Evolutionary conservation across 805 yeast species (phyloP).

Genomic region (Zygoascus ofunaensis): DNA sequence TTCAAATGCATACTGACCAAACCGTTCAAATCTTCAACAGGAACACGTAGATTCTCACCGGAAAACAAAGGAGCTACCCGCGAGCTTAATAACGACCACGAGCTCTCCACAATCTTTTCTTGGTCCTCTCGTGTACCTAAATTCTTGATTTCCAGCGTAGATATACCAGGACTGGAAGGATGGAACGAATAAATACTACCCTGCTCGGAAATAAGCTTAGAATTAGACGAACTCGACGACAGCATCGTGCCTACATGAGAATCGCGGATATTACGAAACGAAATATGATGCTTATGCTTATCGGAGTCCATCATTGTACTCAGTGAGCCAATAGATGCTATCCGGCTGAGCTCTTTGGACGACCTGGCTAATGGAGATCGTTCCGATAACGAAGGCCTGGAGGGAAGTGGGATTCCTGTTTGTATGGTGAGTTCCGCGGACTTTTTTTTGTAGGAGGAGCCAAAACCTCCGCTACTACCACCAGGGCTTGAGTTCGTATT

Average conservation of each 20-base stretch:
- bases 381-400: conserved; percentile 21
- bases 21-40: conserved; percentile 50
- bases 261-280: conserved; percentile 31
- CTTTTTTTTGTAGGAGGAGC: conserved; percentile 8
- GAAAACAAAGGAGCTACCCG: conserved; percentile 39
- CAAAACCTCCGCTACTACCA: conserved; percentile 2
- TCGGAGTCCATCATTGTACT: conserved; percentile 8
- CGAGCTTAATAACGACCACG: conserved; percentile 41
- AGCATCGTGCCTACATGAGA: conserved; percentile 30
- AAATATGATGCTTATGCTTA: conserved; percentile 28
- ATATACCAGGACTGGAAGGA: conserved; percentile 28
- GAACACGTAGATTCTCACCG: conserved; percentile 40
- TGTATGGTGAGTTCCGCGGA: conserved; percentile 21
- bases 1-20: conserved; percentile 36
- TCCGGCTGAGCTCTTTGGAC: conserved; percentile 29
- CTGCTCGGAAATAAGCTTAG: conserved; percentile 32
- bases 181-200: conserved; percentile 35
- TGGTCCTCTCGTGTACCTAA: conserved; percentile 26
- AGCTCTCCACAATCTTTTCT: conserved; percentile 34
- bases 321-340: conserved; percentile 27
- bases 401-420: conserved; percentile 18
- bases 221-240: conserved; percentile 37
- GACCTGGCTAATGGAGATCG: conserved; percentile 27
- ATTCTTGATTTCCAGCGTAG: conserved; percentile 25
- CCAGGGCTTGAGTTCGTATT: conserved; percentile 2